Base-by-base conservation (phyloP, 2,329 filamentous ascomycete genomes). In the Gaeumannomyces tritici region DNA sequence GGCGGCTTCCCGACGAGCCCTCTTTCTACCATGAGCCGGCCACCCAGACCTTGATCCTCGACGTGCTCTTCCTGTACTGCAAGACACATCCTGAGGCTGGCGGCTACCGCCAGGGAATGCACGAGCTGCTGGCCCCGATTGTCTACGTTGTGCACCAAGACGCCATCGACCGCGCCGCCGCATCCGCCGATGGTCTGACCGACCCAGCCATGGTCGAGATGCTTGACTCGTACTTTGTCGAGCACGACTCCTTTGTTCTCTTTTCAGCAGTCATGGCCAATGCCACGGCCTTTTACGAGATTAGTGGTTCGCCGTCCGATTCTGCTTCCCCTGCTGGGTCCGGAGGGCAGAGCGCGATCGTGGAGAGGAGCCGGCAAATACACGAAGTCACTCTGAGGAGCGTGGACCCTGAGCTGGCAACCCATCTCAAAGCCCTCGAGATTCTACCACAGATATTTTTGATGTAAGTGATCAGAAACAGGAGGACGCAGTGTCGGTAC, bases 81-180 rank as follows among this genome's bases (percentile, higher is more conserved):
- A 98, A 96, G 74, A 83, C 96, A 61, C 91, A 98, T 70, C 91
- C 91, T 1, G 86, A 89, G 67, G 82, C 91, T 62, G 91, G 91
- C 21, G 92, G 86, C 24, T 99, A 99, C 72, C 86, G 95, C n/a
- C 95, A 99, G 76, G 95, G 95, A 13, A 99, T 99, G 93, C 95
- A 99, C 72, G 95, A 99, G 75, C 79, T 99, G 56, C 80, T 98
- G 18, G 95, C 95, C 0, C 93, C 95, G 0, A 86, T 99, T 51
- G 78, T 97, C 8, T 91, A 91, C 82, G 89, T 91, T 2, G 78
- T 98, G 7, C 86, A 93, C 67, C 82, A 88, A 68, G 95, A 99
- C 75, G 89, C 93, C 8, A 79, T 96, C 60, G 82, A 90, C 61
- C 73, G 74, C 4, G 68, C 70, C 3, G 70, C 73, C 3, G 67